These are phyloP conservation scores for Coffea canephora DNA, from an alignment of 257 asterid genomes.

Conservation along the genomic window DNA sequence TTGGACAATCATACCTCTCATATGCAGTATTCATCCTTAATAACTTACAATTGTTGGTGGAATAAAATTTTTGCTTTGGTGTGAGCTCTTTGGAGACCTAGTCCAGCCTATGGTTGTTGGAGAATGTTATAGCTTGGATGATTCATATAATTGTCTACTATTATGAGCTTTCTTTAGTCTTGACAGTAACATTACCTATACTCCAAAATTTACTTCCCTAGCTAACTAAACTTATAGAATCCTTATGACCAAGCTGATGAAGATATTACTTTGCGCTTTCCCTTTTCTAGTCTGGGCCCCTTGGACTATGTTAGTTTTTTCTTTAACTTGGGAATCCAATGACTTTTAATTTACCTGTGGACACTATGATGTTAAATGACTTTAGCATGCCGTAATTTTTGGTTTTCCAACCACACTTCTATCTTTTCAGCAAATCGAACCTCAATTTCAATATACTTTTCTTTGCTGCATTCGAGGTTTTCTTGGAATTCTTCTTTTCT, in stretches of 20 bases:
- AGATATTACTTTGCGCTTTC: background rate
- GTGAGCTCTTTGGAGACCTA: too few species aligned
- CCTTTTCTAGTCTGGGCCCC: background rate
- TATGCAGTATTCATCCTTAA: background rate
- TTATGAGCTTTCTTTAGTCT: background rate
- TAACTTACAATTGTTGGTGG: background rate
- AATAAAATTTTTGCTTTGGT: background rate
- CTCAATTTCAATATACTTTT: background rate
- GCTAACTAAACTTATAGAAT: background rate
- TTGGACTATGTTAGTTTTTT: background rate
- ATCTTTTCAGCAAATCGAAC: background rate
- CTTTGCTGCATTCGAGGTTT: too few species aligned
- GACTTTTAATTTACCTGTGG: background rate
- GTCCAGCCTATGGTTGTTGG: background rate
- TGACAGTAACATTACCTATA: background rate
- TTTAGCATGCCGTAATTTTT: too few species aligned
- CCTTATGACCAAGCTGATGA: background rate
- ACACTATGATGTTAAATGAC: too few species aligned
- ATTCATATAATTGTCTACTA: background rate
- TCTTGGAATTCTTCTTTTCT: background rate
- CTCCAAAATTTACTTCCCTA: background rate
- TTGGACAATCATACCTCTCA: background rate
- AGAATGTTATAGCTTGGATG: background rate
- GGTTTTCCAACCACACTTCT: background rate
- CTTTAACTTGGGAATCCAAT: background rate